phyloP scores from a whole-genome alignment of 495 filamentous ascomycete species.

The Penicillium verhagenii region DNA sequence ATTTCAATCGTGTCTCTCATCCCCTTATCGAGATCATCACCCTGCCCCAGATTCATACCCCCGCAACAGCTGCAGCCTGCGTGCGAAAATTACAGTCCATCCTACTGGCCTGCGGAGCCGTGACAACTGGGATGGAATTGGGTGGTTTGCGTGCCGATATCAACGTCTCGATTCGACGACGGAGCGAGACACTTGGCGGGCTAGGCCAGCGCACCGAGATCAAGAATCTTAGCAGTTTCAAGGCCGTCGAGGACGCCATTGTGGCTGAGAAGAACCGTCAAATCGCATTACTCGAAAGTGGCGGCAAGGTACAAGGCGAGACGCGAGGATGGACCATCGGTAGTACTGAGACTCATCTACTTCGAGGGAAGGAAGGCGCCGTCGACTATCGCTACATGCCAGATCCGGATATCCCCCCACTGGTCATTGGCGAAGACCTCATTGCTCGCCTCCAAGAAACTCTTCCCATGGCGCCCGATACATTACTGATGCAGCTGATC shows the following conservation, averaged over 20 bases:
- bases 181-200: conserved; percentile 42
- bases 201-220: conserved; percentile 93
- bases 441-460: conserved; percentile 56
- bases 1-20: conserved; percentile 90
- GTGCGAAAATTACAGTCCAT: conserved; percentile 86
- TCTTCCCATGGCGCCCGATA: conserved; percentile 70
- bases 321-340: conserved; percentile 90
- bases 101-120: conserved; percentile 76
- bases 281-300: conserved; percentile 74
- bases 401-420: conserved; percentile 83
- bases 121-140: conserved; percentile 86
- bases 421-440: conserved; percentile 71
- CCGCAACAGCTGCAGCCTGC: conserved; percentile 79
- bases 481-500: conserved; percentile 58
- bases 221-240: conserved; percentile 95
- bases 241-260: conserved; percentile 91
- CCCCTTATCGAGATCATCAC: conserved; percentile 97
- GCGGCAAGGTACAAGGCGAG: conserved; percentile 78
- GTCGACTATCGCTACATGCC: conserved; percentile 99
- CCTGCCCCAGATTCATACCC: conserved; percentile 76
- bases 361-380: conserved; percentile 94
- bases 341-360: conserved; percentile 67
- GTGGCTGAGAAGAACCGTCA: conserved; percentile 87
- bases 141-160: conserved; percentile 92
- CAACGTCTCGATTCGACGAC: conserved; percentile 81